Conservation (phyloP, 1,284 basidiomycete genomes). For the Mycena sp. region DNA sequence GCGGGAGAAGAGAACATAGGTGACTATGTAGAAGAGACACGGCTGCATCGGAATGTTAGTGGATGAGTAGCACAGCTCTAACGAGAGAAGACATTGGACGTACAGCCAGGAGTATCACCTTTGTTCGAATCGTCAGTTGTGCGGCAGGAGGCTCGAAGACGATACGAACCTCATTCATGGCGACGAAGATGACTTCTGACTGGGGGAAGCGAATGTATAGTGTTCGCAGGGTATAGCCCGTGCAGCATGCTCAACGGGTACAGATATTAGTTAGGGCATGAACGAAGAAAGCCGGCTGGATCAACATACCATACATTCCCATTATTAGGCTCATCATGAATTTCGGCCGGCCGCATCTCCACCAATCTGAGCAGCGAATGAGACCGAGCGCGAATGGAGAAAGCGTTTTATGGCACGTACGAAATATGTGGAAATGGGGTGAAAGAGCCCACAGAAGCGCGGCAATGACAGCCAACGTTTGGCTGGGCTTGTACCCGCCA, state of each 20-base stretch:
- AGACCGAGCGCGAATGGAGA: too few relatives aligned
- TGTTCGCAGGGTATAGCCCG: neutral
- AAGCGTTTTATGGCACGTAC: neutral
- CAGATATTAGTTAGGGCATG: too few relatives aligned
- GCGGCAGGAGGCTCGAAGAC: neutral
- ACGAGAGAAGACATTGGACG: neutral
- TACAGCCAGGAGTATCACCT: slow-evolving; percentile 2
- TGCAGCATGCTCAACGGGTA: neutral
- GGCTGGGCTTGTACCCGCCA: neutral
- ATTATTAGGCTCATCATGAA: slow-evolving; percentile 6
- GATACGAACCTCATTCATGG: slow-evolving; percentile 6
- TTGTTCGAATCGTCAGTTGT: neutral
- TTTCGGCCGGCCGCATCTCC: slow-evolving; percentile 3
- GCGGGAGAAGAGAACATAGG: slow-evolving; percentile 4
- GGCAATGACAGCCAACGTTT: neutral
- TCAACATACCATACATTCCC: slow-evolving; percentile 2
- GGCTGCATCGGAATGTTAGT: slow-evolving; percentile 1
- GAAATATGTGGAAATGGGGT: slow-evolving; percentile 4
- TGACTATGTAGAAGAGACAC: neutral
- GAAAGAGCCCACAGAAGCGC: slow-evolving; percentile 2
- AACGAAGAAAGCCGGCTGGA: neutral
- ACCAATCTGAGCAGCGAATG: neutral
- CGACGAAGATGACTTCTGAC: neutral
- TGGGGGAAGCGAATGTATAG: neutral
- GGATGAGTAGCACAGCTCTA: neutral